These are phyloP conservation scores for Speleostelium caveatum DNA, from an alignment of 78 protist species.

Conservation along the genomic window DNA sequence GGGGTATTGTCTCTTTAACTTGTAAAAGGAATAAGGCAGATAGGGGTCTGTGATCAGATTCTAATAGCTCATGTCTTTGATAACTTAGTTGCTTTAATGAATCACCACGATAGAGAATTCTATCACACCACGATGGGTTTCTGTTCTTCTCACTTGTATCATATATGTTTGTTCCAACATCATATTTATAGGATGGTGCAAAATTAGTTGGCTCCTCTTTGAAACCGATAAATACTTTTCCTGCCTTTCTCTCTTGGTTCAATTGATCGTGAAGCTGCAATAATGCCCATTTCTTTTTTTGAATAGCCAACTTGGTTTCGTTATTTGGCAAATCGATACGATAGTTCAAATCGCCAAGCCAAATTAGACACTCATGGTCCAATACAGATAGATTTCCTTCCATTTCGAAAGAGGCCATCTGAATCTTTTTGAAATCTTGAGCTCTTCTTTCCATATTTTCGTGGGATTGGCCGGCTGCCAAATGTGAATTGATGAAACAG, in stretches of 20 bases:
- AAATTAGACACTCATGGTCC: conserved; percentile 62
- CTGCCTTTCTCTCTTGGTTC: conserved; percentile 35
- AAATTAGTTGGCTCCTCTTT: conserved; percentile 86
- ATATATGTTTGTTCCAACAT: conserved; percentile 77
- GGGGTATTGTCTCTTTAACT: conserved; percentile 6
- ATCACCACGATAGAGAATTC: conserved; percentile 74
- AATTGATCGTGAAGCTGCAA: conserved; percentile 39
- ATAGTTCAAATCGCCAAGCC: conserved; percentile 75
- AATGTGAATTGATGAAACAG: conserved; percentile 57
- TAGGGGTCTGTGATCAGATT: conserved; percentile 63
- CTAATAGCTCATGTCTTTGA: conserved; percentile 46
- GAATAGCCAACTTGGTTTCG: conserved; percentile 8
- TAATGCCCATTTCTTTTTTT: conserved; percentile 19
- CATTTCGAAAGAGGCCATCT: conserved; percentile 49
- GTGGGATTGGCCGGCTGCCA: conserved; percentile 77
- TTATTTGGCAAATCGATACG: conserved; percentile 48
- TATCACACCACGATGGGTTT: conserved; percentile 87
- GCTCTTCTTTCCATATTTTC: conserved; percentile 57
- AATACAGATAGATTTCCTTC: conserved; percentile 45
- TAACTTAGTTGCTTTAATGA: conserved; percentile 40
- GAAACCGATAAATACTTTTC: conserved; percentile 75
- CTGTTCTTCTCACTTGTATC: conserved; percentile 89
- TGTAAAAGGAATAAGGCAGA: conserved; percentile 47
- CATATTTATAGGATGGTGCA: conserved; percentile 95
- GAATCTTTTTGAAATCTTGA: conserved; percentile 69